These are phyloP conservation scores for Allium cepa DNA, from an alignment of 106 monocot species.

Conservation along the genomic window DNA sequence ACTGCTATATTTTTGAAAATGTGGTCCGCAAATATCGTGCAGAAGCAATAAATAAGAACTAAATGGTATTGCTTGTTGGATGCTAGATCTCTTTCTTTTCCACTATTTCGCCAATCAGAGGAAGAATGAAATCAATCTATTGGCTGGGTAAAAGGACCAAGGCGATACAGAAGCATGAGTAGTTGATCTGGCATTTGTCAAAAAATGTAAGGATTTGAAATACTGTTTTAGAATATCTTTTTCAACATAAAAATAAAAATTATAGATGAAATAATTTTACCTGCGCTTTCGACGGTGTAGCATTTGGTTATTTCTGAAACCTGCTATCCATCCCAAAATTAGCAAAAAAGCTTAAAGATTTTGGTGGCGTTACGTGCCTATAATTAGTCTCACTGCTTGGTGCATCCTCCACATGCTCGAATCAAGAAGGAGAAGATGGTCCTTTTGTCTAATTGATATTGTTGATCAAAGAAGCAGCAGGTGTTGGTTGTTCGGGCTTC, in stretches of 20 bases:
- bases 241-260: neutral
- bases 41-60: too few species aligned
- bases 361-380: slow-evolving; percentile 81
- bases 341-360: slow-evolving; percentile 72
- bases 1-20: too few species aligned
- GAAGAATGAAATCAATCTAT: too few species aligned
- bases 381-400: slow-evolving; percentile 22
- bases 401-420: slow-evolving; percentile 71
- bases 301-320: slow-evolving; percentile 54
- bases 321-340: slow-evolving; percentile 90
- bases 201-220: too few species aligned
- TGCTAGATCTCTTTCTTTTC: too few species aligned
- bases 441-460: slow-evolving; percentile 14
- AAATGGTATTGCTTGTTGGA: too few species aligned
- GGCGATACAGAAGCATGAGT: too few species aligned
- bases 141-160: too few species aligned
- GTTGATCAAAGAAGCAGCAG: slow-evolving; percentile 25
- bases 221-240: too few species aligned
- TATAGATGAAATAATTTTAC: slow-evolving; percentile 20
- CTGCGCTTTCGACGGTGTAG: slow-evolving; percentile 55
- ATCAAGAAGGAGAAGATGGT: slow-evolving; percentile 56
- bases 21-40: too few species aligned
- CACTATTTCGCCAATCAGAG: too few species aligned
- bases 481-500: slow-evolving; percentile 84
- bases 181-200: too few species aligned